phyloP scores from a whole-genome alignment of 306 rosid genomes.

The Macrotyloma uniflorum region DNA sequence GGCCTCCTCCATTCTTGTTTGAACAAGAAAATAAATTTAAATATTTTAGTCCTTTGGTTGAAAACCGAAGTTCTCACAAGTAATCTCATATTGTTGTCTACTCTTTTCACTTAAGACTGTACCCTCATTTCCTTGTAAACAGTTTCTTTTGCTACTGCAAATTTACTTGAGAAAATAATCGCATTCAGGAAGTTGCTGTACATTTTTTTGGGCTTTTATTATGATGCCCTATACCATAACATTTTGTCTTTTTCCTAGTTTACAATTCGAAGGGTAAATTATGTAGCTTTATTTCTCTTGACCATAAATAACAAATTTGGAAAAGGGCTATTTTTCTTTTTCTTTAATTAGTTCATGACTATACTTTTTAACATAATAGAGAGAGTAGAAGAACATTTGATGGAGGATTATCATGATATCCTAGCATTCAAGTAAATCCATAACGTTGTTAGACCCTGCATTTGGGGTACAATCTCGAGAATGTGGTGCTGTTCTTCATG shows the following conservation, averaged over 20 bases:
- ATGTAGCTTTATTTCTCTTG: not conserved
- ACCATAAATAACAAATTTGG: not conserved
- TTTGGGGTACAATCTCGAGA: slow-evolving; percentile 5
- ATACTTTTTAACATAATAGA: not conserved
- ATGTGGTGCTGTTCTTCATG: slow-evolving; percentile 20
- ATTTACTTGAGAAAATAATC: not conserved
- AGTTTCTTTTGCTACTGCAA: not conserved
- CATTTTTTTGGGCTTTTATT: slow-evolving; percentile 24
- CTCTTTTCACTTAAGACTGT: not conserved
- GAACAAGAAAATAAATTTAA: not conserved
- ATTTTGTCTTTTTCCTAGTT: not conserved
- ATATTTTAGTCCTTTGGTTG: not conserved
- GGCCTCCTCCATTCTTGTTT: not conserved
- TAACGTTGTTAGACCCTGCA: not conserved
- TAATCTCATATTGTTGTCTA: slow-evolving; percentile 4
- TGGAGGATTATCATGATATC: not conserved
- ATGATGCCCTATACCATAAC: not conserved
- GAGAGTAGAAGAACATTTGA: not conserved
- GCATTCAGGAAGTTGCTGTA: not conserved
- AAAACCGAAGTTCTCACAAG: not conserved
- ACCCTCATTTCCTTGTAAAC: slow-evolving; percentile 21
- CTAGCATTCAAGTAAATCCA: not conserved
- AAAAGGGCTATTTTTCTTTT: not conserved
- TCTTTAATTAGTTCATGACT: not conserved
- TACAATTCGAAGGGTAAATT: not conserved